phyloP scores from a whole-genome alignment of 257 asterid genomes.

The Solanum etuberosum region DNA sequence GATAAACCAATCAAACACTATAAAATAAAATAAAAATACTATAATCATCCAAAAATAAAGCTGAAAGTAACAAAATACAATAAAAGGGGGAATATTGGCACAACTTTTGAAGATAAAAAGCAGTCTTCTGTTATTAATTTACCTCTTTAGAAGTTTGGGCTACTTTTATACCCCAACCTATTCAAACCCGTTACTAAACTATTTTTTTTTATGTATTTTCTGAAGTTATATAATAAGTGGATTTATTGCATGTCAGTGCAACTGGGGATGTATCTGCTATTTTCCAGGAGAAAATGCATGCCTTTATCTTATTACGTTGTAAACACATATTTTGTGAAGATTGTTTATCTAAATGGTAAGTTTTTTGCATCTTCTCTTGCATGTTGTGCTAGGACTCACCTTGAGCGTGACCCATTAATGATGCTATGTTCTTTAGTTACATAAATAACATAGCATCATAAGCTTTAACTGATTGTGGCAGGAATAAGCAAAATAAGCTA shows the following conservation, averaged over 20 bases:
- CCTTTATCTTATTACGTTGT: constrained; percentile 62
- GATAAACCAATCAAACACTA: no score
- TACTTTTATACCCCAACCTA: no score
- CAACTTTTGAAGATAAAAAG: no score
- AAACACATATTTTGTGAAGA: constrained; percentile 82
- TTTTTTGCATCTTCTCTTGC: constrained; percentile 5
- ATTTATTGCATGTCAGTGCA: constrained; percentile 46
- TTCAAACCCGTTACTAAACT: no score
- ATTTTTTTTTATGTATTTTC: not conserved
- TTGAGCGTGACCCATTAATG: not conserved
- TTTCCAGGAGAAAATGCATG: constrained; percentile 82
- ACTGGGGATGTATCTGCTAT: constrained; percentile 79
- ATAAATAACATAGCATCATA: no score
- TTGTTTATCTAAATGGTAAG: constrained; percentile 74
- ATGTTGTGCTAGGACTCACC: not conserved
- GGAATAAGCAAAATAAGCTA: not conserved
- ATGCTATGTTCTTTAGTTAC: not conserved
- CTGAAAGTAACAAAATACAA: no score
- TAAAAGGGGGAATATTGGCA: no score
- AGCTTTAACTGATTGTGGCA: not conserved
- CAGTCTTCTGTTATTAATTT: no score
- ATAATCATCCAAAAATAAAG: no score
- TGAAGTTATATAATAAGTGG: not conserved
- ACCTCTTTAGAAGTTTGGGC: no score
- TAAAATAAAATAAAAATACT: no score